Evolutionary conservation across 805 yeast species (phyloP).

Genomic region (Starmerella kuoi): DNA sequence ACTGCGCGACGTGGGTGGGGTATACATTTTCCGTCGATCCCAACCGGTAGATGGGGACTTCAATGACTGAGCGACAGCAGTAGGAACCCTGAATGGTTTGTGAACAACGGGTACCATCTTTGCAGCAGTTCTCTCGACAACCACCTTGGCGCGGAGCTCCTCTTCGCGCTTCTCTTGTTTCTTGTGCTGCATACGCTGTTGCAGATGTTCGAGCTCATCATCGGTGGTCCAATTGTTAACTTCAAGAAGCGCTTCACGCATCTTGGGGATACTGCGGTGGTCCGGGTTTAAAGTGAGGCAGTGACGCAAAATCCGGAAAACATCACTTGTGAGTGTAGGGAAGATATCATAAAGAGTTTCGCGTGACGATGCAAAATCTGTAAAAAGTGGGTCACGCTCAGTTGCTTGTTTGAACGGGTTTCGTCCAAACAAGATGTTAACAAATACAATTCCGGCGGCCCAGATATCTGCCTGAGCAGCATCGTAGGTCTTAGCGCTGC

Average conservation of each 20-base stretch:
- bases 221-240: constrained; percentile 69
- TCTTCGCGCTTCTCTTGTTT: background rate
- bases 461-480: constrained; percentile 78
- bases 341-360: constrained; percentile 87
- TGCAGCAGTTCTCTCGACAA: constrained; percentile 7
- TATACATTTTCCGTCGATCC: constrained; percentile 23
- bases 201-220: constrained; percentile 45
- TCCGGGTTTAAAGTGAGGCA: constrained; percentile 75
- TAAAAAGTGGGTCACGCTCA: constrained; percentile 65
- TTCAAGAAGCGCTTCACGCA: constrained; percentile 48
- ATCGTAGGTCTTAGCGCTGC: constrained; percentile 39
- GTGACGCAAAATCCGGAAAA: constrained; percentile 70
- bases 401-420: constrained; percentile 78
- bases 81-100: constrained; percentile 23
- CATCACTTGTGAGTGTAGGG: constrained; percentile 75
- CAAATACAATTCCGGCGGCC: constrained; percentile 74
- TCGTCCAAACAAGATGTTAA: constrained; percentile 77
- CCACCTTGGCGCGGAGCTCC: background rate
- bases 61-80: constrained; percentile 21
- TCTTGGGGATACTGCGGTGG: constrained; percentile 54
- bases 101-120: constrained; percentile 18
- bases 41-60: constrained; percentile 16
- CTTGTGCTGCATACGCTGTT: constrained; percentile 13
- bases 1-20: constrained; percentile 20
- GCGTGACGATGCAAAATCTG: constrained; percentile 74